These are phyloP conservation scores for Epichloe baconii DNA, from an alignment of 2,329 filamentous ascomycete genomes.

Conservation along the genomic window DNA sequence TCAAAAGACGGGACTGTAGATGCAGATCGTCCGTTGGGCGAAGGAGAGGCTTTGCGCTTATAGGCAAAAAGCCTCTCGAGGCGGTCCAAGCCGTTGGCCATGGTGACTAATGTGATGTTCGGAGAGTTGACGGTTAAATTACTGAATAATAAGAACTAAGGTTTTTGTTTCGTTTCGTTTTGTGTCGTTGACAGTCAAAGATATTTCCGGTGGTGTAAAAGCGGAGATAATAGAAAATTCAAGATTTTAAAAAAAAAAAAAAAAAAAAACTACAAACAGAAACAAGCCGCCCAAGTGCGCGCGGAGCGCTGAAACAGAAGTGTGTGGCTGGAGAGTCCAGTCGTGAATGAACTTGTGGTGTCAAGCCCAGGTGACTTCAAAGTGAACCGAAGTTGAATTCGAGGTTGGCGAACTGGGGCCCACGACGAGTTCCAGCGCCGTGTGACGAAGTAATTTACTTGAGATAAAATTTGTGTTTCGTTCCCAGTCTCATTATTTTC, in stretches of 20 bases:
- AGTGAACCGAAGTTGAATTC: slow-evolving; percentile 9
- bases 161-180: background rate
- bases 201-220: background rate
- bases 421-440: background rate
- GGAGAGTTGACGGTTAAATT: background rate
- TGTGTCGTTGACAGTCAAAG: background rate
- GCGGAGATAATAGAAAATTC: background rate
- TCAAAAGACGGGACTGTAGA: slow-evolving; percentile 13
- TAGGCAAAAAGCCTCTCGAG: slow-evolving; percentile 39
- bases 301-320: background rate
- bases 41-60: slow-evolving; percentile 24
- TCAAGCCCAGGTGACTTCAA: slow-evolving; percentile 7
- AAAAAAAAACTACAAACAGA: too few relatives aligned
- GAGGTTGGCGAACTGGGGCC: background rate
- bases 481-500: background rate
- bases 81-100: slow-evolving; percentile 36
- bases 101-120: slow-evolving; percentile 14
- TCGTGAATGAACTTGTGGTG: background rate
- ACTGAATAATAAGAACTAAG: background rate
- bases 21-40: slow-evolving; percentile 12
- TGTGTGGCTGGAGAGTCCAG: slow-evolving; percentile 1
- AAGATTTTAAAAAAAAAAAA: too few relatives aligned
- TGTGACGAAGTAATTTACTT: slow-evolving; percentile 2
- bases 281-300: background rate
- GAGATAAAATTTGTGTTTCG: background rate